Evolutionary conservation across 257 asterid species (phyloP), one percentile per base, ranked within the genome.

Genomic region (Anisodus acutangulus): DNA sequence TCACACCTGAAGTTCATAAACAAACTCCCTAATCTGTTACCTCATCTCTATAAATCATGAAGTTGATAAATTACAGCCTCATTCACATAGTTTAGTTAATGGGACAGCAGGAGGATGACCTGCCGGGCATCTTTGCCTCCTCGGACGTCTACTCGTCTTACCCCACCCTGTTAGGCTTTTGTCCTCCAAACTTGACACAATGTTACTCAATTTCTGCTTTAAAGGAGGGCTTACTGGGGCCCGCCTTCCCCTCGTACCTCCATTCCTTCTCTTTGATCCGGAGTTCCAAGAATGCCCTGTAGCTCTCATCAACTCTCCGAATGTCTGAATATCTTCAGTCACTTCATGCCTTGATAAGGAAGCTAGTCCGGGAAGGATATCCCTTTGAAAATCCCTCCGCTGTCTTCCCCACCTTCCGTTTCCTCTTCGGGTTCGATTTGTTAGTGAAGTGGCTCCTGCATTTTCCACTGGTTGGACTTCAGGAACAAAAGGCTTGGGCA

Each of bases 111-210:
- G 87, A 87, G 90, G 83, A 74, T 74, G 80, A 74, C 57, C 80
- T 74, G 43, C 80, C 64, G 94, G 92, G 89, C 94, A 95, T 79
- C 99, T 89, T 83, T 94, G 99, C 82, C 99, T 82, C 12, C 98
- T 88, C n/a, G 98, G 99, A 68, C 99, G 97, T 64, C 99, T 92
- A 19, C 97, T 90, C 45, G 98, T 97, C 94, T 97, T 96, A 43
- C 99, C 99, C 98, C 99, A 97, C 41, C 98, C 97, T 1, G 96
- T 93, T 70, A 95, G 88, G 87, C 97, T 95, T 85, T 91, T 87
- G 37, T 95, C 98, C 90, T 94, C 97, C 92, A 94, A 84, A 55
- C 91, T 39, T 51, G 78, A 68, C 8, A 68, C 92, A 58, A 85
- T 89, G 85, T 90, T 88, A 81, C 64, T 90, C 54, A 88, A 82